A percentile compares a stretch with the other conserved stretches of the same genome.
Conservation (phyloP, 2,329 filamentous ascomycete species). For the Verticillium longisporum region DNA sequence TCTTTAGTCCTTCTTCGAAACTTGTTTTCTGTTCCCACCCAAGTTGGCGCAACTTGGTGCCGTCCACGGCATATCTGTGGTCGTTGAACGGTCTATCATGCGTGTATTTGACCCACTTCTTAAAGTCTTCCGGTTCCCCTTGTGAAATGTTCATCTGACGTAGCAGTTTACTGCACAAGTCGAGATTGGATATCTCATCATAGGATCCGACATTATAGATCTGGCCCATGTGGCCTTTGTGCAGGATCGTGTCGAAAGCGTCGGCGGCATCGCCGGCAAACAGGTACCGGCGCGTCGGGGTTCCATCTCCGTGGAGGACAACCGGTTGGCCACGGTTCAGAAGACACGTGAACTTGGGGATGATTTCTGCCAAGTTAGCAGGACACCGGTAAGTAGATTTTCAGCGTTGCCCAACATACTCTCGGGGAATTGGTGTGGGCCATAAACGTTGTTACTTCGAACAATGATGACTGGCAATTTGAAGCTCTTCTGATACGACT, state of each 20-base stretch:
- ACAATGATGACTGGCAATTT: constrained; percentile 75
- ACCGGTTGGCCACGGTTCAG: constrained; percentile 62
- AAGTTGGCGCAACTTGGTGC: constrained; percentile 57
- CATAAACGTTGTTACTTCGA: constrained; percentile 79
- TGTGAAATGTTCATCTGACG: constrained; percentile 52
- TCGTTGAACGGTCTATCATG: constrained; percentile 76
- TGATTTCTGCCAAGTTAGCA: constrained; percentile 56
- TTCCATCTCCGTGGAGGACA: constrained; percentile 70
- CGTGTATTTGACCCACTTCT: constrained; percentile 65
- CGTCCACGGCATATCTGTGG: constrained; percentile 65
- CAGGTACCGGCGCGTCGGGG: constrained; percentile 67
- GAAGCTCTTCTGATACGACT: constrained; percentile 80
- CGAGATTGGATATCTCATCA: constrained; percentile 70
- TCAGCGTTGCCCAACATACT: constrained; percentile 43
- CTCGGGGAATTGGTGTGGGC: constrained; percentile 77
- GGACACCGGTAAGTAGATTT: constrained; percentile 2
- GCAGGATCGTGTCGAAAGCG: constrained; percentile 77
- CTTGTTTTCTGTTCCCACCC: constrained; percentile 64
- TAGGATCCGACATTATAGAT: constrained; percentile 78
- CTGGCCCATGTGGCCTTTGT: constrained; percentile 66
- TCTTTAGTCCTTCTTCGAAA: constrained; percentile 56
- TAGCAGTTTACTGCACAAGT: constrained; percentile 60
- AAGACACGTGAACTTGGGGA: constrained; percentile 73
- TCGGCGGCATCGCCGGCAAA: constrained; percentile 75
- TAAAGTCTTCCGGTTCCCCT: constrained; percentile 43